phyloP scores from a whole-genome alignment of 805 yeast species.

The Starmera pachycereana region DNA sequence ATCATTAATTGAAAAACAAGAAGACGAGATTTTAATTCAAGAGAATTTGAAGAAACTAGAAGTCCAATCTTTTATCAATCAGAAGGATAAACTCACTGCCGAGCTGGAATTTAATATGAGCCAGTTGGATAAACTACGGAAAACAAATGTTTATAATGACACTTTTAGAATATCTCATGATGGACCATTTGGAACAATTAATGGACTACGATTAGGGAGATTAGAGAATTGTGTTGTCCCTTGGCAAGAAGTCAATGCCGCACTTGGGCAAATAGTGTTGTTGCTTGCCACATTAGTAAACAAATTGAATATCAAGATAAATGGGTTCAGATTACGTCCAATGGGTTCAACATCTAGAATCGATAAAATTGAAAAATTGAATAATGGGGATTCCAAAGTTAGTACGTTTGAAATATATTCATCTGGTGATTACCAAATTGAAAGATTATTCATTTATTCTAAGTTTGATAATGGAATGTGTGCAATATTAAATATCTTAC shows the following conservation, averaged over 20 bases:
- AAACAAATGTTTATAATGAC: conserved; percentile 73
- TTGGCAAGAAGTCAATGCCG: conserved; percentile 89
- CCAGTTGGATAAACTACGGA: conserved; percentile 61
- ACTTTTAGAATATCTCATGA: conserved; percentile 78
- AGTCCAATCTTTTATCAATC: conserved; percentile 36
- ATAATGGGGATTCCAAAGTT: conserved; percentile 23
- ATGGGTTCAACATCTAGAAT: conserved; percentile 79
- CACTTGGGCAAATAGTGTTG: conserved; percentile 74
- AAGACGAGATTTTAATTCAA: conserved; percentile 32
- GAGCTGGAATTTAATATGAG: conserved; percentile 51
- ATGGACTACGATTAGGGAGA: conserved; percentile 74
- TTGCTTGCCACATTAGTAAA: conserved; percentile 55
- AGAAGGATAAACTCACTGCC: conserved; percentile 53
- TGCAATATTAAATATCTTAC: conserved; percentile 55
- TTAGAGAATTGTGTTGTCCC: conserved; percentile 51
- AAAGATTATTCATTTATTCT: conserved; percentile 62
- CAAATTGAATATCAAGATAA: conserved; percentile 43
- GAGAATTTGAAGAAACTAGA: conserved; percentile 51
- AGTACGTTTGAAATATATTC: conserved; percentile 39
- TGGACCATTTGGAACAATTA: conserved; percentile 80
- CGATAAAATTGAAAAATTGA: conserved; percentile 39
- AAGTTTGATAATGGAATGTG: conserved; percentile 76
- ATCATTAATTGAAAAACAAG: conserved; percentile 33
- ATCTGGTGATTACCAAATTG: conserved; percentile 63
- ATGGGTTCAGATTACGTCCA: conserved; percentile 60